phyloP scores from a whole-genome alignment of 2,329 filamentous ascomycete species.

The Shiraia bambusicola region DNA sequence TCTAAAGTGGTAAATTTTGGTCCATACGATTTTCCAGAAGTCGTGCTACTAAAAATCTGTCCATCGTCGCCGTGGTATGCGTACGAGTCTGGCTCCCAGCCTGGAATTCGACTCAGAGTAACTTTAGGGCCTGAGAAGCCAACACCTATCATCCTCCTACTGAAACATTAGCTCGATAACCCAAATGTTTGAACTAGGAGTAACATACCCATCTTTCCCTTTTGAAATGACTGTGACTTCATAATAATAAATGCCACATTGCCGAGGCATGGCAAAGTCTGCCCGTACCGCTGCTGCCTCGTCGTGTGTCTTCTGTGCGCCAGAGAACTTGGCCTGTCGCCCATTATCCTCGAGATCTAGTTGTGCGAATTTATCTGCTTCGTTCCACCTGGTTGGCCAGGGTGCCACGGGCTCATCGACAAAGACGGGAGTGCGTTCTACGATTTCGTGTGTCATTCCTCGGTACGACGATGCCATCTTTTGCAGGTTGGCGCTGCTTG shows the following conservation, averaged over 20 bases:
- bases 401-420: slow-evolving; percentile 63
- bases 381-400: slow-evolving; percentile 83
- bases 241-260: slow-evolving; percentile 94
- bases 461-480: slow-evolving; percentile 68
- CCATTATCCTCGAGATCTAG: slow-evolving; percentile 76
- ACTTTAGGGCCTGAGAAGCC: slow-evolving; percentile 63
- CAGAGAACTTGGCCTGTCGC: slow-evolving; percentile 65
- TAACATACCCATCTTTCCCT: slow-evolving; percentile 65
- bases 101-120: slow-evolving; percentile 61
- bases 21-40: slow-evolving; percentile 59
- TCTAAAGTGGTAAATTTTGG: slow-evolving; percentile 61
- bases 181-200: neutral
- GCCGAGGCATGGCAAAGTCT: slow-evolving; percentile 81
- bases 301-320: slow-evolving; percentile 59
- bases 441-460: slow-evolving; percentile 79
- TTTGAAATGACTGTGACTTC: slow-evolving; percentile 70
- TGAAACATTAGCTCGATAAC: slow-evolving; percentile 19
- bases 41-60: slow-evolving; percentile 61
- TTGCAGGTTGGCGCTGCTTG: slow-evolving; percentile 60
- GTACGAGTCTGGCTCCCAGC: slow-evolving; percentile 67
- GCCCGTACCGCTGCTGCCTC: slow-evolving; percentile 83
- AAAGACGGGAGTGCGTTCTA: slow-evolving; percentile 69
- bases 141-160: slow-evolving; percentile 54
- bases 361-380: slow-evolving; percentile 69
- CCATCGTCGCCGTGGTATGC: slow-evolving; percentile 69